Evolutionary conservation across 2,329 filamentous ascomycete genomes (phyloP), one percentile per base, ranked within the genome.

Genomic region (Aspergillus japonicus): DNA sequence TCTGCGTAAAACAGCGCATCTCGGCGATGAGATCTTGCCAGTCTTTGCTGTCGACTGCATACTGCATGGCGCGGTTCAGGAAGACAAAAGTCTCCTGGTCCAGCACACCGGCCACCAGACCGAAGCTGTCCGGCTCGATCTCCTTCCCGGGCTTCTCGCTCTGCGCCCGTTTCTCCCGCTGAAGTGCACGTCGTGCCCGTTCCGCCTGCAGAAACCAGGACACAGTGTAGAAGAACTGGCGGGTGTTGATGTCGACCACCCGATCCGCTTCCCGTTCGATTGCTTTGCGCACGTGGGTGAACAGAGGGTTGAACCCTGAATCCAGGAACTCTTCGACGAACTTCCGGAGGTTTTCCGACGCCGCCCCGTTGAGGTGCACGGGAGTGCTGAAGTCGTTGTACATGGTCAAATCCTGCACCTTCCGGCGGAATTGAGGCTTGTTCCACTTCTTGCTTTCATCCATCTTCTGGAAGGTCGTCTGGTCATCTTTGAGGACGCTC

Each of bases 321-420:
- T 99, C 94, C 3, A 99, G 80, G 68, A 99, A 97, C 50, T 98
- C 93, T 66, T 94, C 89, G 0, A 96, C 91, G 71, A 99, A 99
- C 0, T 80, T 81, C 53, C 89, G 86, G 8, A 99, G 82, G 64
- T 92, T 87, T 47, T 86, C 84, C n/a, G 85, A 88, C n/a, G 93
- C 92, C 21, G 85, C 82, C 2, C 85, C 77, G 19, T 89, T 91
- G 14, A 99, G 81, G 35, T 87, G 81, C 0, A 88, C 85, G 0
- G 87, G 86, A 10, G 86, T 85, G 56, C 92, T 92, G 61, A 98
- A 90, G 60, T 96, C 91, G 66, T 88, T 86, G 31, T 78, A 77
- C 8, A 75, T 72, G 29, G 85, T 83, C 54, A 87, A 83, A 68
- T 85, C 82, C 39, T 88, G 82, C 65, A 87, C 85, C 67, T 83